Evolutionary conservation across 164 flowering plant genomes (phyloP).

Genomic region (Paratinospora sagittata): DNA sequence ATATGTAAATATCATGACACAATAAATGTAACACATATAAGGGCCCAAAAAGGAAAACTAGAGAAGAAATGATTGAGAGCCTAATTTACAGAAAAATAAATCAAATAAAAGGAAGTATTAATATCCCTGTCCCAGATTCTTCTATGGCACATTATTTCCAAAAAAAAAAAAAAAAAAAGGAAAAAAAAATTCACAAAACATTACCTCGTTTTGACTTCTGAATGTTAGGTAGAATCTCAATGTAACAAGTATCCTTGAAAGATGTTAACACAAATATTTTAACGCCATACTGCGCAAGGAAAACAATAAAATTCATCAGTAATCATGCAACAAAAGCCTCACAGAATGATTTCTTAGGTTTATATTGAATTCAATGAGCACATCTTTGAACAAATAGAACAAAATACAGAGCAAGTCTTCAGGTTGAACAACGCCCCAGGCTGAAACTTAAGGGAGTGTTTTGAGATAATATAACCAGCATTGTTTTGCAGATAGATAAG

Average conservation of each 20-base stretch:
- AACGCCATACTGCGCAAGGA: constrained; percentile 47
- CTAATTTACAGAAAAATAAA: no score
- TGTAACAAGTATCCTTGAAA: constrained; percentile 60
- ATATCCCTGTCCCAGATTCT: neutral
- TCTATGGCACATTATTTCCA: neutral
- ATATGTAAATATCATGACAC: neutral
- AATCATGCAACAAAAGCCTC: neutral
- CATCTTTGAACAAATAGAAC: neutral
- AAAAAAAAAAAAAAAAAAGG: no score
- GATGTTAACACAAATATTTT: constrained; percentile 59
- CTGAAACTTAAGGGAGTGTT: neutral
- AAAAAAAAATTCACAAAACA: neutral
- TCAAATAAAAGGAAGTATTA: neutral
- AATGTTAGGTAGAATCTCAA: constrained; percentile 49
- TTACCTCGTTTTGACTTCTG: constrained; percentile 51
- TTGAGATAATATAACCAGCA: neutral
- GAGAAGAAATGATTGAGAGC: no score
- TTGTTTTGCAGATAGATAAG: no score
- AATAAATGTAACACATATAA: no score
- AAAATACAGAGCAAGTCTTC: neutral
- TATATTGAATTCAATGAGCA: neutral
- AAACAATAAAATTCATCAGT: neutral
- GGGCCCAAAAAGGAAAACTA: no score
- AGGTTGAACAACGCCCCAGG: neutral
- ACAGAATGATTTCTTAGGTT: no score